Conservation (phyloP, 805 yeast genomes). For the Candida jianshihensis region DNA sequence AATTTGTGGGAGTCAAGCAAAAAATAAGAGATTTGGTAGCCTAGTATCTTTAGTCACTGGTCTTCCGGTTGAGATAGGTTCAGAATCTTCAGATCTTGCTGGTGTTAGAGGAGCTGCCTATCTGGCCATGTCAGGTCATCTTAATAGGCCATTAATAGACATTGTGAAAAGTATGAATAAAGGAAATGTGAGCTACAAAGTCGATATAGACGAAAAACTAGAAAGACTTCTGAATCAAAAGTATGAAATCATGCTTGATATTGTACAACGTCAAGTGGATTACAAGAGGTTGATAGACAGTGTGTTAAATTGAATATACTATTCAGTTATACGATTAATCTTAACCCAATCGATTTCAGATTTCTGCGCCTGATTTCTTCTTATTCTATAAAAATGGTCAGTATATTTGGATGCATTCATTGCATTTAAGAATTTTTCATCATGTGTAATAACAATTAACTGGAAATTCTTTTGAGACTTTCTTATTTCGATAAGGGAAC, state of each 20-base stretch:
- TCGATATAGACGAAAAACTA: conserved; percentile 2
- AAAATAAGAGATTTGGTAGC: conserved; percentile 34
- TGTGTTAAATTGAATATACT: background rate
- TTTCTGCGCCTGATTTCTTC: conserved; percentile 73
- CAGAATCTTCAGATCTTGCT: conserved; percentile 14
- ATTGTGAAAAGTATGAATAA: conserved; percentile 9
- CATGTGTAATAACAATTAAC: conserved; percentile 92
- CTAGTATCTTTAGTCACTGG: conserved; percentile 24
- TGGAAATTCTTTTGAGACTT: conserved; percentile 83
- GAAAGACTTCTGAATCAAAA: conserved; percentile 18
- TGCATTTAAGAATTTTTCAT: conserved; percentile 78
- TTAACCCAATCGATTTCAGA: conserved; percentile 63
- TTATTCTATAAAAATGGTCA: conserved; percentile 78
- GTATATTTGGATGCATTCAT: conserved; percentile 83
- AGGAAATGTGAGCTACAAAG: background rate
- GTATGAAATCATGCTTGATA: conserved; percentile 25
- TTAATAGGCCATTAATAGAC: conserved; percentile 5
- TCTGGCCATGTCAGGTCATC: conserved; percentile 14
- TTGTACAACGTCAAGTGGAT: conserved; percentile 28
- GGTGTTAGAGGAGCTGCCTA: conserved; percentile 26
- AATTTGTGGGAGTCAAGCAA: conserved; percentile 50
- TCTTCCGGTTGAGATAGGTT: conserved; percentile 16
- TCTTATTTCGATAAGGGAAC: conserved; percentile 67
- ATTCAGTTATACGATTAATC: conserved; percentile 31
- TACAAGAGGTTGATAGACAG: conserved; percentile 23